A percentile compares a stretch with the other conserved stretches of the same genome.
phyloP scores from a whole-genome alignment of 2,329 filamentous ascomycete species.

The Tolypocladium guangdongense region DNA sequence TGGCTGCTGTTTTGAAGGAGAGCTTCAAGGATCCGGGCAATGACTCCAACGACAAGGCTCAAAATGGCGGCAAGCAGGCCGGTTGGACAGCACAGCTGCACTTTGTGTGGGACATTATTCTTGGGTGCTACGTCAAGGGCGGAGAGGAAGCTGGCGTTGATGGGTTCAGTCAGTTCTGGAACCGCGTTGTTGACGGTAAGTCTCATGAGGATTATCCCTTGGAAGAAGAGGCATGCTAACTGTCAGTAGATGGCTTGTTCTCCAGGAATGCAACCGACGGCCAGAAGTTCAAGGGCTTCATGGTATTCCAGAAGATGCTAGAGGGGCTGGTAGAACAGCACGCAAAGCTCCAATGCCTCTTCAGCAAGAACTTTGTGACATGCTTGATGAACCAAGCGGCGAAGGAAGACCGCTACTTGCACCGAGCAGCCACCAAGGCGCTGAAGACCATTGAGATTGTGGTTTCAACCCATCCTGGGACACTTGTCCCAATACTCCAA shows the following conservation, averaged over 20 bases:
- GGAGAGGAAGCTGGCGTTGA: constrained; percentile 22
- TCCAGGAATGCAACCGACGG: constrained; percentile 71
- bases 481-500: constrained; percentile 50
- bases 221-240: constrained; percentile 11
- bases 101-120: constrained; percentile 77
- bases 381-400: constrained; percentile 76
- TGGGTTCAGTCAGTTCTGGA: constrained; percentile 72
- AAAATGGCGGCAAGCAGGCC: constrained; percentile 47
- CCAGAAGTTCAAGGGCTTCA: constrained; percentile 85
- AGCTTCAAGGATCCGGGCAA: constrained; percentile 44
- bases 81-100: constrained; percentile 73
- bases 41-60: constrained; percentile 29
- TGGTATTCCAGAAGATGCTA: constrained; percentile 71
- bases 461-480: constrained; percentile 48
- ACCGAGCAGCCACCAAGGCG: constrained; percentile 66
- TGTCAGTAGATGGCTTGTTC: constrained; percentile 62
- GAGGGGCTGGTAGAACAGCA: constrained; percentile 35
- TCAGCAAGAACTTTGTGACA: constrained; percentile 73
- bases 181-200: constrained; percentile 73
- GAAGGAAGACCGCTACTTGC: constrained; percentile 65
- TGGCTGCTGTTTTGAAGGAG: constrained; percentile 74
- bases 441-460: constrained; percentile 59
- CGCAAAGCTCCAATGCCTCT: constrained; percentile 46
- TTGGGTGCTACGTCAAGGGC: constrained; percentile 40
- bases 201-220: not conserved